Conservation (phyloP, 1,284 basidiomycete species). For the Rugosomyces carneus region DNA sequence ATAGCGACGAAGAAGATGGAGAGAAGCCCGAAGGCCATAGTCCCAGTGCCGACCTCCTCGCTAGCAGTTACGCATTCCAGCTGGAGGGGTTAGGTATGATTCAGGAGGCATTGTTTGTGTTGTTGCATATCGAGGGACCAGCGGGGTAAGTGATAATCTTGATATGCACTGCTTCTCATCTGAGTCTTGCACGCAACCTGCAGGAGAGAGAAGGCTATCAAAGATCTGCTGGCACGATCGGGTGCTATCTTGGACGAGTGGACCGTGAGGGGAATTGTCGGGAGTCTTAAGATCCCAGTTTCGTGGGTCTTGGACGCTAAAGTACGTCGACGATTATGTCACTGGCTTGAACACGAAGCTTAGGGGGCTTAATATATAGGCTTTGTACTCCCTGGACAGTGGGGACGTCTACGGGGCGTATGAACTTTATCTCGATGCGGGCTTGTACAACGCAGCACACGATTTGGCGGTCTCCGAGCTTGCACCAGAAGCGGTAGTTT, state of each 20-base stretch:
- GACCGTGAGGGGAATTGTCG: conserved; percentile 65
- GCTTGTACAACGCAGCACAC: conserved; percentile 72
- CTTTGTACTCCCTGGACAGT: conserved; percentile 54
- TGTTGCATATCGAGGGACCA: conserved; percentile 82
- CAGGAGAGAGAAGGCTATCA: conserved; percentile 77
- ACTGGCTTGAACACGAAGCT: conserved; percentile 2
- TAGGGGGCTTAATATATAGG: conserved; percentile 36
- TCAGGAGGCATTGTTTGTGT: conserved; percentile 84
- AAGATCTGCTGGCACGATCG: conserved; percentile 74
- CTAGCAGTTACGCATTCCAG: conserved; percentile 83
- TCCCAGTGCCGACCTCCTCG: conserved; percentile 77
- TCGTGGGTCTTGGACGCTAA: conserved; percentile 88
- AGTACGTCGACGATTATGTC: conserved; percentile 33
- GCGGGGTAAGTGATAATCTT: conserved; percentile 51
- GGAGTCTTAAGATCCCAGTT: conserved; percentile 74
- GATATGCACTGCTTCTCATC: background rate
- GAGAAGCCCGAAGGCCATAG: conserved; percentile 63
- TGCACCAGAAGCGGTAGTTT: conserved; percentile 86
- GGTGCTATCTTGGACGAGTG: conserved; percentile 66
- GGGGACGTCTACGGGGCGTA: conserved; percentile 76
- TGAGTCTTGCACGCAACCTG: conserved; percentile 5
- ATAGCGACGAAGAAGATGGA: conserved; percentile 33
- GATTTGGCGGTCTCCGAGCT: conserved; percentile 76
- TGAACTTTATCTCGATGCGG: conserved; percentile 69
- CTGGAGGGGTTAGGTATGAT: conserved; percentile 79